Percentiles rank a stretch among this genome's conserved stretches.
Conservation (phyloP, 2,329 filamentous ascomycete genomes). For the Ilyonectria mors-panacis region DNA sequence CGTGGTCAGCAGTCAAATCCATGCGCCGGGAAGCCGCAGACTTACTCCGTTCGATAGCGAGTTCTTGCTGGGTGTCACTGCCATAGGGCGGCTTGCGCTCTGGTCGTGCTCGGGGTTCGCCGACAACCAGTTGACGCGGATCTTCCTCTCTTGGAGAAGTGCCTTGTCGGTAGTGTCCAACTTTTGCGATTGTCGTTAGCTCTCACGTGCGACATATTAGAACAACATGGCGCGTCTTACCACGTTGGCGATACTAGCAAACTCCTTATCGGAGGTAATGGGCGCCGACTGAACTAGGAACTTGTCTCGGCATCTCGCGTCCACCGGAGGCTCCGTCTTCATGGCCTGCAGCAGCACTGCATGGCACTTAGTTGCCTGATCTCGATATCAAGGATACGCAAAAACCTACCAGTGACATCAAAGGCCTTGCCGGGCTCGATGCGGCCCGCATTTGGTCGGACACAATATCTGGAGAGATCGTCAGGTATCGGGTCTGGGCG, state of each 20-base stretch:
- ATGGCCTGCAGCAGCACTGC: constrained; percentile 95
- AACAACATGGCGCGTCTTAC: constrained; percentile 65
- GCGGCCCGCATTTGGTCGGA: constrained; percentile 95
- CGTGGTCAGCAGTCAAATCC: constrained; percentile 29
- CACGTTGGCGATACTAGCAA: constrained; percentile 83
- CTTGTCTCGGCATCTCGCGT: constrained; percentile 96
- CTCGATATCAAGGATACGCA: constrained; percentile 1
- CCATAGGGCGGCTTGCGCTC: constrained; percentile 39
- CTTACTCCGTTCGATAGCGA: constrained; percentile 59
- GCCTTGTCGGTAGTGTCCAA: constrained; percentile 86
- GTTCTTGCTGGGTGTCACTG: constrained; percentile 60
- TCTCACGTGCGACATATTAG: neutral
- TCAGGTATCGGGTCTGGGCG: constrained; percentile 35
- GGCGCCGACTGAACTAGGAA: constrained; percentile 95
- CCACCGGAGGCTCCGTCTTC: constrained; percentile 91
- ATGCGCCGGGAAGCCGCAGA: constrained; percentile 24
- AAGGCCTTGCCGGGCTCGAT: constrained; percentile 93
- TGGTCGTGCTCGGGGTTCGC: constrained; percentile 64
- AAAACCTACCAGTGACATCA: constrained; percentile 85
- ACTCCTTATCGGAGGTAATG: constrained; percentile 87
- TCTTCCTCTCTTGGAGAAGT: constrained; percentile 92
- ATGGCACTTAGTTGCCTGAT: constrained; percentile 30
- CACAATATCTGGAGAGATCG: constrained; percentile 84
- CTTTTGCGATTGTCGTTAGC: constrained; percentile 63
- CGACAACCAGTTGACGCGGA: constrained; percentile 88